These are phyloP conservation scores for Botryotinia calthae DNA, from an alignment of 2,329 filamentous ascomycete species.

Conservation along the genomic window DNA sequence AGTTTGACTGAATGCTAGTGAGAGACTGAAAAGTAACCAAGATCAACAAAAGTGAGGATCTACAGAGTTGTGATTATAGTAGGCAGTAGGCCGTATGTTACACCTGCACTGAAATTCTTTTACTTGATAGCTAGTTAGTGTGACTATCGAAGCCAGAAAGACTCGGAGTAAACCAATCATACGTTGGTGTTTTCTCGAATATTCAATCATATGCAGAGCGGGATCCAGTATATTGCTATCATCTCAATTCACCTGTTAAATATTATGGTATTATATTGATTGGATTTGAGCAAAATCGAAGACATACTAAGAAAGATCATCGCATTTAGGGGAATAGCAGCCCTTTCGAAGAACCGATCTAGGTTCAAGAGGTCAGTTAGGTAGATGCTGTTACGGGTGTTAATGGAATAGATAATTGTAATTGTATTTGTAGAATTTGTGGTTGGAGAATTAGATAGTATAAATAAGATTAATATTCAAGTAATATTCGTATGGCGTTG, in stretches of 20 bases:
- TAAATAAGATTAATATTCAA: too few relatives aligned
- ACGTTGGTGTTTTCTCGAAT: background rate
- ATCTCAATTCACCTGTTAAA: background rate
- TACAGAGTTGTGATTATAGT: background rate
- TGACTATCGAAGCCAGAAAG: background rate
- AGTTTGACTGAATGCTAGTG: background rate
- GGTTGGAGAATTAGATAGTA: too few relatives aligned
- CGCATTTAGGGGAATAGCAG: background rate
- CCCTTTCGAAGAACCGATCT: background rate
- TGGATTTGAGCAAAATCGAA: background rate
- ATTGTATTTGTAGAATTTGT: too few relatives aligned
- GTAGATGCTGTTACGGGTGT: background rate
- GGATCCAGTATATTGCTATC: background rate
- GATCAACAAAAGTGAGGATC: background rate
- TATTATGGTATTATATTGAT: background rate
- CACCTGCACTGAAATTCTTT: background rate
- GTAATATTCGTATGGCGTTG: too few relatives aligned
- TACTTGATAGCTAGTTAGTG: background rate
- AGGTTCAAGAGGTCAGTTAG: too few relatives aligned
- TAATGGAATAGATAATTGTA: too few relatives aligned
- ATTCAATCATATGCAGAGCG: background rate
- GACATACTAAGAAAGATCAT: background rate
- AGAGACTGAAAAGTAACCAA: background rate
- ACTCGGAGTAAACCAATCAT: background rate
- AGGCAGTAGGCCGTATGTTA: background rate